Evolutionary conservation across 371 early-diverging fungal genomes (phyloP).

Genomic region (Circinella umbellata): DNA sequence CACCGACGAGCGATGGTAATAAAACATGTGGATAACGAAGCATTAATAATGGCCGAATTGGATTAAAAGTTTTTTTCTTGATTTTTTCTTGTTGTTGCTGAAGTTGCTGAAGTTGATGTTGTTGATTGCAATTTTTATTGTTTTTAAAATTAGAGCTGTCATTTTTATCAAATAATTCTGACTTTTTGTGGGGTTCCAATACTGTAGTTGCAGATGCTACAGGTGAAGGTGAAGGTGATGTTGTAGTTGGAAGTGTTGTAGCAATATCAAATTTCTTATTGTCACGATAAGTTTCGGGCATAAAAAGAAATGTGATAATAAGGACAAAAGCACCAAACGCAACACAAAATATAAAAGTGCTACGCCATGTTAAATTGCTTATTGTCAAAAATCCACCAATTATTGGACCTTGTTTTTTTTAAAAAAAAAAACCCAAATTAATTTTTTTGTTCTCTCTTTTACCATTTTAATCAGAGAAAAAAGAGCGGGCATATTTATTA

Average conservation of each 20-base stretch:
- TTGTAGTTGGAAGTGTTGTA: background rate
- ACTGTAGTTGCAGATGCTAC: background rate
- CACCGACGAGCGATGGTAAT: constrained; percentile 44
- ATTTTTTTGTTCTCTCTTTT: no score
- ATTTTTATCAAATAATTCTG: background rate
- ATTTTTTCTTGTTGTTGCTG: background rate
- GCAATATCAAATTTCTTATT: background rate
- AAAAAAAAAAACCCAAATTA: no score
- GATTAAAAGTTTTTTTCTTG: constrained; percentile 27
- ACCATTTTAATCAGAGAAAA: no score
- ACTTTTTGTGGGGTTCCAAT: background rate
- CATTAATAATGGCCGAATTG: constrained; percentile 33
- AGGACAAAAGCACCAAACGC: constrained; percentile 37
- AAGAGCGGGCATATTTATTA: no score
- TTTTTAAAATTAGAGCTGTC: no score
- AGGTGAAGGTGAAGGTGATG: background rate
- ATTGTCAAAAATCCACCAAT: constrained; percentile 38
- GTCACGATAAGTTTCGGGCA: constrained; percentile 67
- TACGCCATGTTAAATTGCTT: constrained; percentile 52
- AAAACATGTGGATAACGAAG: constrained; percentile 54
- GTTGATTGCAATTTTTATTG: no score
- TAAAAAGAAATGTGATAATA: constrained; percentile 41
- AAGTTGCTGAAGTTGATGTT: no score
- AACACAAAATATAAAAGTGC: constrained; percentile 63
- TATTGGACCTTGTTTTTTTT: constrained; percentile 27